phyloP scores from a whole-genome alignment of 495 filamentous ascomycete species.

The Bombardia bombarda region DNA sequence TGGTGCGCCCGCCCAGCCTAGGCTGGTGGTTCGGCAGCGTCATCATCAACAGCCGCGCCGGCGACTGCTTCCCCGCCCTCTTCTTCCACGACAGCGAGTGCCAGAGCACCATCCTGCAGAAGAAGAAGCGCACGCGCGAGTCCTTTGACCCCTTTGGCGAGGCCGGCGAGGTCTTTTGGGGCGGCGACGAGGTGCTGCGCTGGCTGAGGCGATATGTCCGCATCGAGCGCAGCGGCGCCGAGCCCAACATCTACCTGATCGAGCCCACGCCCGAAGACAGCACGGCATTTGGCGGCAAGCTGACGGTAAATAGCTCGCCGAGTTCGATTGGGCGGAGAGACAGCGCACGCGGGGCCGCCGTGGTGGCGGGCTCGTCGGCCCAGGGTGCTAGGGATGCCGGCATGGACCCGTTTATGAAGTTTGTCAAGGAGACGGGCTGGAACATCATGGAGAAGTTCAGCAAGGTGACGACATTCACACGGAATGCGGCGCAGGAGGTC shows the following conservation, averaged over 20 bases:
- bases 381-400: conserved; percentile 47
- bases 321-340: conserved; percentile 32
- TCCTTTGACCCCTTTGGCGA: conserved; percentile 87
- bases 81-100: conserved; percentile 98
- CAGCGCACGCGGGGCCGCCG: conserved; percentile 26
- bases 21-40: conserved; percentile 98
- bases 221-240: conserved; percentile 73
- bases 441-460: conserved; percentile 90
- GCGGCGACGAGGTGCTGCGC: conserved; percentile 87
- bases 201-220: conserved; percentile 81
- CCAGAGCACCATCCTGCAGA: conserved; percentile 88
- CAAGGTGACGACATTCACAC: conserved; percentile 91
- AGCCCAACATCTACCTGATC: conserved; percentile 83
- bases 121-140: conserved; percentile 73
- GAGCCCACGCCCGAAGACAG: conserved; percentile 82
- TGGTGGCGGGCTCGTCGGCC: conserved; percentile 13
- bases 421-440: conserved; percentile 93
- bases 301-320: conserved; percentile 31
- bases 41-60: conserved; percentile 82
- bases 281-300: conserved; percentile 64
- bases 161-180: conserved; percentile 86
- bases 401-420: conserved; percentile 96
- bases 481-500: conserved; percentile 84
- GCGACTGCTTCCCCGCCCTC: conserved; percentile 86
- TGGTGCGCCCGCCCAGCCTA: conserved; percentile 84